Evolutionary conservation across 2,329 filamentous ascomycete species (phyloP).

Genomic region (Aspergillus fijiensis): DNA sequence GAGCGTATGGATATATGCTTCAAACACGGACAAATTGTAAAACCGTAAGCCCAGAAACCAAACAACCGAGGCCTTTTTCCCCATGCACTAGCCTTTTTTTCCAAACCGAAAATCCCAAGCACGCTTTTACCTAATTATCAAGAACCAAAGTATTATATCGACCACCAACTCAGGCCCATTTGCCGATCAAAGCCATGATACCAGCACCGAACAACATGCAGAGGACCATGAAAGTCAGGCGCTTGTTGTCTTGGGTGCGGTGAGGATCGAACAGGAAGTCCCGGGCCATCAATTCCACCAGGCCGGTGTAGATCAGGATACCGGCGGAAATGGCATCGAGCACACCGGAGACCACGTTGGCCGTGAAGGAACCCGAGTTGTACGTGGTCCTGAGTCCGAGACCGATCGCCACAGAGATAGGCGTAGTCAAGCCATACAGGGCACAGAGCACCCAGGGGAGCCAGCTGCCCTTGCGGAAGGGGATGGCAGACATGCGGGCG

Average conservation of each 20-base stretch:
- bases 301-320: constrained; percentile 13
- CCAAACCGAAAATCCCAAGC: not conserved
- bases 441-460: constrained; percentile 14
- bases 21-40: no score
- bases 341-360: constrained; percentile 11
- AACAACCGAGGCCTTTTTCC: no score
- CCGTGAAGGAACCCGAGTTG: constrained; percentile 11
- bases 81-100: not conserved
- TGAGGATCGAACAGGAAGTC: constrained; percentile 17
- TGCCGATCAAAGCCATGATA: constrained; percentile 53
- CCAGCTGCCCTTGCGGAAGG: constrained; percentile 40
- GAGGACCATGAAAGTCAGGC: constrained; percentile 45
- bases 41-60: no score
- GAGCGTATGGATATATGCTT: no score
- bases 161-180: constrained; percentile 44
- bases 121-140: not conserved
- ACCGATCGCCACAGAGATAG: constrained; percentile 15
- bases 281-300: constrained; percentile 13
- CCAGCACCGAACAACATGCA: constrained; percentile 43
- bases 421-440: constrained; percentile 14
- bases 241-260: constrained; percentile 19
- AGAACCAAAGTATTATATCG: not conserved
- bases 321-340: constrained; percentile 13
- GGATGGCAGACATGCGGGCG: constrained; percentile 59
- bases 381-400: constrained; percentile 13